Base-by-base conservation (phyloP, 192 early-diverging fungal genomes). In the Spinellus fusiger region DNA sequence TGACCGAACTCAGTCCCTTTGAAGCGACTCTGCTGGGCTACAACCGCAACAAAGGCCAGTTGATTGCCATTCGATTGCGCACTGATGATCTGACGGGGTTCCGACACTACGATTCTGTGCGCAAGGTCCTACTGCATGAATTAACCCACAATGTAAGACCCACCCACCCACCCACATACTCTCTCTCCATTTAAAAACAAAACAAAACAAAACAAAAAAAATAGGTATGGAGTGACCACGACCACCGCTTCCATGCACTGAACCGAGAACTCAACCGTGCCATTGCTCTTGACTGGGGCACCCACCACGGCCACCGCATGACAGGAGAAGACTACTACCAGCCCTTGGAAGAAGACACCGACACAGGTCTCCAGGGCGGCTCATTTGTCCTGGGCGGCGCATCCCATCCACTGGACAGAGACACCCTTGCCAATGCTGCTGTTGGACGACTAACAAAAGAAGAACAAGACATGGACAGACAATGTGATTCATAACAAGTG, bases 21-120 rank as follows among this genome's bases (percentile, higher is more conserved):
- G 86, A 91, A 59, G 68, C 65, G 20, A 66, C 80, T 5, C 82
- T 93, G 31, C 70, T 93, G 18, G 89, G 89, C 7, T 91, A 83
- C 57, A 84, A 84, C 61, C 62, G 70, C 20, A 93, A 91, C 69
- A 68, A 63, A 37, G 91, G 91, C 12, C 74, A 87, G 51, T 68
- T 78, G 44, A 91, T 93, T 63, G 80, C 89, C 0, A 55, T 93
- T 15, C 74, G 91, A 51, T 59, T 93, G n/a, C 74, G 91, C 9
- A 91, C 91, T 3, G 80, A 91, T 70, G 82, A 84, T 62, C 65
- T 90, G 53, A 78, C 81, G 40, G 91, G 91, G 5, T 93, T 93
- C 54, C 66, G 91, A 34, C 79, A 84, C 46, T 93, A 89, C 61
- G 75, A 78, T 25, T 71, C 78, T 0, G 71, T 93, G 6, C 65